Conservation (phyloP, 257 asterid species). For the Craterostigma plantagineum region DNA sequence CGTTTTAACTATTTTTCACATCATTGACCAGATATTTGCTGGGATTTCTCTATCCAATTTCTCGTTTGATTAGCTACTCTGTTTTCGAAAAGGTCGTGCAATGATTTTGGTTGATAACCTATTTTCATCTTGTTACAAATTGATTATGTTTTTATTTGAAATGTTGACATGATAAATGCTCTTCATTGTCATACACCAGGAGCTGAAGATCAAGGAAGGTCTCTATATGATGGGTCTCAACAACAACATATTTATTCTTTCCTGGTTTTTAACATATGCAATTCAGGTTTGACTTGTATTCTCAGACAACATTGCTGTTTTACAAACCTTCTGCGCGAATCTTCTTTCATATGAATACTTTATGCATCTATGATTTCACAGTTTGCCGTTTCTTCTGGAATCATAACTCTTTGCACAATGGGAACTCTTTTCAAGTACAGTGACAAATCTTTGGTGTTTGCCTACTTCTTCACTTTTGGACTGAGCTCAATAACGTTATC, state of each 20-base stretch:
- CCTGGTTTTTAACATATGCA: conserved; percentile 84
- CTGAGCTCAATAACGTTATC: conserved; percentile 81
- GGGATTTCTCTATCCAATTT: conserved; percentile 94
- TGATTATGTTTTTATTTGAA: conserved; percentile 6
- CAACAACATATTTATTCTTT: conserved; percentile 61
- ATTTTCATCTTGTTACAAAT: conserved; percentile 2
- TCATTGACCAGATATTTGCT: conserved; percentile 51
- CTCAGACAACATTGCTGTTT: too few species aligned
- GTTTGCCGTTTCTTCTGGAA: conserved; percentile 74
- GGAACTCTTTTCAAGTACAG: conserved; percentile 86
- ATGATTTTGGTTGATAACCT: not conserved
- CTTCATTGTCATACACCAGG: conserved; percentile 37
- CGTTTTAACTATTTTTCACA: conserved; percentile 8
- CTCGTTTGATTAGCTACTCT: conserved; percentile 85
- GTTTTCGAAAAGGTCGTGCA: conserved; percentile 71
- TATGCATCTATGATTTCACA: conserved; percentile 20
- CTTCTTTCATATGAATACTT: not conserved
- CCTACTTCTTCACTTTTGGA: conserved; percentile 86
- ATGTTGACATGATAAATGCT: conserved; percentile 8
- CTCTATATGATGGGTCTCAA: conserved; percentile 96
- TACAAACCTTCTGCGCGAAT: not conserved
- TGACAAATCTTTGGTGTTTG: conserved; percentile 85
- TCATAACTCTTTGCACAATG: conserved; percentile 86
- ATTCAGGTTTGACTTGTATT: conserved; percentile 44
- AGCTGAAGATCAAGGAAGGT: conserved; percentile 95